Percentiles rank a stretch among this genome's conserved stretches.
Conservation (phyloP, 73 alveolate genomes). For the Paramecium sonneborni region DNA sequence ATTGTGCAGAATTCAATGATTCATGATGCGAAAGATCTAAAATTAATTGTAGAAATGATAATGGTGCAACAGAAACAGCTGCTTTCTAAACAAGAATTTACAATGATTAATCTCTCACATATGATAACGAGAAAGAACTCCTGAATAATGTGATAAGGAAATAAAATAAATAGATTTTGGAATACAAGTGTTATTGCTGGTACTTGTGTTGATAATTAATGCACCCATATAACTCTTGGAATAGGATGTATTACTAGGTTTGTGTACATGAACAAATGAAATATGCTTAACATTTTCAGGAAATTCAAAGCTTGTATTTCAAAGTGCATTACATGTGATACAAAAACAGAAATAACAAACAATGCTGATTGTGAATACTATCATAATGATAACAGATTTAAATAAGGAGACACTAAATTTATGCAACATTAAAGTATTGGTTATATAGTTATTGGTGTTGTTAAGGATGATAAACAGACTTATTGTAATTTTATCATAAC, state of each 20-base stretch:
- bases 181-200: background rate
- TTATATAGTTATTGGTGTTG: background rate
- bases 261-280: background rate
- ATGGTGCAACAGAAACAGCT: background rate
- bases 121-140: background rate
- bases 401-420: background rate
- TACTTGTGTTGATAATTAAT: background rate
- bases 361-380: background rate
- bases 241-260: background rate
- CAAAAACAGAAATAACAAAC: background rate
- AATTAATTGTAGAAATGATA: background rate
- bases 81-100: background rate
- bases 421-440: background rate
- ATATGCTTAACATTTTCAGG: background rate
- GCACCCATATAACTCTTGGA: background rate
- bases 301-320: background rate
- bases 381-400: background rate
- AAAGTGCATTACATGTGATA: background rate
- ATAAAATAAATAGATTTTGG: background rate
- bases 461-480: background rate
- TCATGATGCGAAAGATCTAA: background rate
- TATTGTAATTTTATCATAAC: background rate
- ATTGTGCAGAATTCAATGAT: background rate
- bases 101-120: background rate
- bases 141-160: slow-evolving; percentile 24